Conservation (phyloP, 768 basidiomycete genomes). For the Phylloporus scabripes region DNA sequence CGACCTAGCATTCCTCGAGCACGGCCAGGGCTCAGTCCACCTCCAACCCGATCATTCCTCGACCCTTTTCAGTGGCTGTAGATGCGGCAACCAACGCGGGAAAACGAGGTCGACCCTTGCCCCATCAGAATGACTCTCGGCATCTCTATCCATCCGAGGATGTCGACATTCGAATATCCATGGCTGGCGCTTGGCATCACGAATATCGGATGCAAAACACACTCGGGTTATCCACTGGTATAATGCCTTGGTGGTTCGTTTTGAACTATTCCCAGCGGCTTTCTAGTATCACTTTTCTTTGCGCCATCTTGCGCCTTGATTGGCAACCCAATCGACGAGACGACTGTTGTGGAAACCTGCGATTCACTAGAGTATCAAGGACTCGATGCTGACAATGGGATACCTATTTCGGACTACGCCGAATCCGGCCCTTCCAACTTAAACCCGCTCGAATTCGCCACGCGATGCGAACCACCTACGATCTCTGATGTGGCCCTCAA, state of each 20-base stretch:
- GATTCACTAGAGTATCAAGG: background rate
- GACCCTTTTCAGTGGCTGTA: background rate
- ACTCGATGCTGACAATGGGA: background rate
- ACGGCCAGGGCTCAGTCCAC: background rate
- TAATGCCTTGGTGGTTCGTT: background rate
- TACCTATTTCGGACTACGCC: background rate
- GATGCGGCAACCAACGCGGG: background rate
- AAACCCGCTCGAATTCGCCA: background rate
- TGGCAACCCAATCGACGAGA: background rate
- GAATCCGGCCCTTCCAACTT: background rate
- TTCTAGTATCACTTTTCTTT: background rate
- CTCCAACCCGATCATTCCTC: background rate
- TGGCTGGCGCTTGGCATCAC: slow-evolving; percentile 5
- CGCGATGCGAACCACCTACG: too few relatives aligned
- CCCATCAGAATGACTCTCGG: background rate
- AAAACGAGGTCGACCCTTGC: background rate
- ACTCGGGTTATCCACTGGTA: background rate
- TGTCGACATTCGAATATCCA: background rate
- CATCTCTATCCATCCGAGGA: background rate
- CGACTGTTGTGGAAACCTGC: background rate
- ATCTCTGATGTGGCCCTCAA: background rate
- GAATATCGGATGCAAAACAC: background rate
- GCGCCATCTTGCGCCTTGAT: background rate
- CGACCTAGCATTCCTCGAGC: background rate
- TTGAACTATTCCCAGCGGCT: background rate